Percentiles rank a stretch among this genome's conserved stretches.
phyloP scores from a whole-genome alignment of 345 rosid species.

The Brassica incana region DNA sequence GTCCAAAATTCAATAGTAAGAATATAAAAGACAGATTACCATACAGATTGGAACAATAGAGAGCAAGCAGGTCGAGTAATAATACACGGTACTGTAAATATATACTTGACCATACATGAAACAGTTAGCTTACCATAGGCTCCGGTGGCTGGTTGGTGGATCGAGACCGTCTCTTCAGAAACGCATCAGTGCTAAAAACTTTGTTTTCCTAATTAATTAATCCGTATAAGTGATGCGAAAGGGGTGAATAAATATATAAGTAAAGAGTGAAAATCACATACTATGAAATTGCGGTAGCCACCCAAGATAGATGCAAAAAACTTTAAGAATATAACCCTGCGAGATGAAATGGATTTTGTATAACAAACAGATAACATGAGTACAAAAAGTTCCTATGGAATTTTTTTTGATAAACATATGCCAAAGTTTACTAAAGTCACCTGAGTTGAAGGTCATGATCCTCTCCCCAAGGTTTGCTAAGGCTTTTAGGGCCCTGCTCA shows the following conservation, averaged over 20 bases:
- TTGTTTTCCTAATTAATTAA: slow-evolving; percentile 67
- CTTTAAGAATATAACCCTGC: slow-evolving; percentile 93
- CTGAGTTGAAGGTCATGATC: slow-evolving; percentile 93
- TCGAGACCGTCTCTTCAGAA: slow-evolving; percentile 88
- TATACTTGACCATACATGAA: slow-evolving; percentile 22
- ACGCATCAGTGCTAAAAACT: slow-evolving; percentile 85
- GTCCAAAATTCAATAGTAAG: slow-evolving; percentile 4
- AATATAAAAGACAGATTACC: slow-evolving; percentile 19
- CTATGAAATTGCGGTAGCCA: slow-evolving; percentile 98
- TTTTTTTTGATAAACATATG: slow-evolving; percentile 4
- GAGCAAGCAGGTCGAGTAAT: slow-evolving; percentile 10
- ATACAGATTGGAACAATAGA: background rate
- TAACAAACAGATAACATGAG: slow-evolving; percentile 21
- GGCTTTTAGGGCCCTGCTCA: slow-evolving; percentile 54
- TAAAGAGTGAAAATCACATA: slow-evolving; percentile 43
- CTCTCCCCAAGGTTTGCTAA: slow-evolving; percentile 92
- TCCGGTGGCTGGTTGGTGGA: slow-evolving; percentile 86
- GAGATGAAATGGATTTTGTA: slow-evolving; percentile 37
- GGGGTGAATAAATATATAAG: slow-evolving; percentile 10
- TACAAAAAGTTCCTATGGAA: background rate
- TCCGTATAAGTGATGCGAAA: slow-evolving; percentile 14
- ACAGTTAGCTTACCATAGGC: slow-evolving; percentile 68
- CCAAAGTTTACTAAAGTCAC: slow-evolving; percentile 50
- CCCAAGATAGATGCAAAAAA: slow-evolving; percentile 90
- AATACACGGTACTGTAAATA: slow-evolving; percentile 12